These are phyloP conservation scores for Cymbopogon citratus DNA, from an alignment of 176 grass and related monocot species.

Conservation along the genomic window DNA sequence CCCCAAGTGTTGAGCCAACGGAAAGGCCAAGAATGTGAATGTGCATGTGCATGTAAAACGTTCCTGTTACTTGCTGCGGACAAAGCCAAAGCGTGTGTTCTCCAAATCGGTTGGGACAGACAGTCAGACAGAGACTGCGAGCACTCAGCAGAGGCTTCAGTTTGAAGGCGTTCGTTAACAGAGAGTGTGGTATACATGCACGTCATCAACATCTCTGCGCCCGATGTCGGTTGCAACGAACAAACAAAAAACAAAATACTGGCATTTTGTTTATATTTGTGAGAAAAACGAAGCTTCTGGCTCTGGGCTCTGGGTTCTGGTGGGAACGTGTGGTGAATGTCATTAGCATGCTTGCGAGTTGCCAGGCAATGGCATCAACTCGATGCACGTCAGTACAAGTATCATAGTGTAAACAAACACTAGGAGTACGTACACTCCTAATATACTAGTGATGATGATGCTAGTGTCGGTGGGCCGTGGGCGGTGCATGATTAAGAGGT, in stretches of 20 bases:
- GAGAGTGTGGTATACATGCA: neutral
- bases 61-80: neutral
- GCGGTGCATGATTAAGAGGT: too few species aligned
- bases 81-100: conserved; percentile 3
- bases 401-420: neutral
- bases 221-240: neutral
- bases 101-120: neutral
- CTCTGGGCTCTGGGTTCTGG: neutral
- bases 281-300: neutral
- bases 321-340: too few species aligned
- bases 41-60: neutral
- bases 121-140: neutral
- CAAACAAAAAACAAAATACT: neutral
- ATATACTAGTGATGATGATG: too few species aligned
- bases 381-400: neutral
- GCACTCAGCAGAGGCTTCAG: neutral
- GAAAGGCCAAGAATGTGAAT: neutral
- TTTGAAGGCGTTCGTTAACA: neutral
- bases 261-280: neutral
- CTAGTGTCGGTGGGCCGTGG: too few species aligned
- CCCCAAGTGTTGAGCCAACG: neutral
- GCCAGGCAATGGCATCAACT: neutral
- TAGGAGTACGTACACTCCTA: neutral
- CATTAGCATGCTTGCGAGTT: too few species aligned
- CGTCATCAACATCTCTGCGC: neutral